Percentiles rank a stretch among this genome's conserved stretches.
Conservation (phyloP, 2,329 filamentous ascomycete genomes). For the Colletotrichum liaoningense region DNA sequence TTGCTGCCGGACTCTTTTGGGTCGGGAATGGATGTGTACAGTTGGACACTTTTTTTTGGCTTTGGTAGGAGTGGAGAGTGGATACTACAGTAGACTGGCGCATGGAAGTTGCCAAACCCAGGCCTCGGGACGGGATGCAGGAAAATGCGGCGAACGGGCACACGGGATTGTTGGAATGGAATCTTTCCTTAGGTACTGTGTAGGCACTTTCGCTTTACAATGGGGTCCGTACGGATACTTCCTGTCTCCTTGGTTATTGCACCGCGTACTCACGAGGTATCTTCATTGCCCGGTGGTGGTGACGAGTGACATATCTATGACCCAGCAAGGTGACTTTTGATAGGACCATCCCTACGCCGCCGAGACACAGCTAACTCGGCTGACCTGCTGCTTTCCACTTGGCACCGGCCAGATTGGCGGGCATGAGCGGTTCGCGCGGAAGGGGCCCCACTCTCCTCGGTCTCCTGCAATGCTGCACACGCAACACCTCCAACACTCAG, state of each 20-base stretch:
- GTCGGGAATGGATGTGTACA: slow-evolving; percentile 8
- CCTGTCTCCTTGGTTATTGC: no score
- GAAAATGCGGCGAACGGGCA: background rate
- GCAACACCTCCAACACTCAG: background rate
- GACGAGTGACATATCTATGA: background rate
- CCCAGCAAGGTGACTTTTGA: slow-evolving; percentile 16
- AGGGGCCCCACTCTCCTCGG: slow-evolving; percentile 3
- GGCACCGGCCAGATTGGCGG: slow-evolving; percentile 19
- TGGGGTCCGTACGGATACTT: background rate
- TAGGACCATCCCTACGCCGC: slow-evolving; percentile 17
- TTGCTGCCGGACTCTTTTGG: background rate
- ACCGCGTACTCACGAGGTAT: background rate
- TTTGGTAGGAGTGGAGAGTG: background rate
- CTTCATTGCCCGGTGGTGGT: background rate
- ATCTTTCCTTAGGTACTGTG: background rate
- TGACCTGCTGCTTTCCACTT: background rate
- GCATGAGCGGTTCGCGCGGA: slow-evolving; percentile 28
- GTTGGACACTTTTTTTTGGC: background rate
- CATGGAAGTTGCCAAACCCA: background rate
- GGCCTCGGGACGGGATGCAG: background rate
- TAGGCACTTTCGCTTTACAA: background rate
- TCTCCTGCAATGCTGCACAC: background rate
- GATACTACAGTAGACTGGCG: background rate
- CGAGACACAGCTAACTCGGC: slow-evolving; percentile 26
- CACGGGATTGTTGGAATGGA: background rate